phyloP scores from a whole-genome alignment of 495 filamentous ascomycete genomes.

The Terfezia boudieri region DNA sequence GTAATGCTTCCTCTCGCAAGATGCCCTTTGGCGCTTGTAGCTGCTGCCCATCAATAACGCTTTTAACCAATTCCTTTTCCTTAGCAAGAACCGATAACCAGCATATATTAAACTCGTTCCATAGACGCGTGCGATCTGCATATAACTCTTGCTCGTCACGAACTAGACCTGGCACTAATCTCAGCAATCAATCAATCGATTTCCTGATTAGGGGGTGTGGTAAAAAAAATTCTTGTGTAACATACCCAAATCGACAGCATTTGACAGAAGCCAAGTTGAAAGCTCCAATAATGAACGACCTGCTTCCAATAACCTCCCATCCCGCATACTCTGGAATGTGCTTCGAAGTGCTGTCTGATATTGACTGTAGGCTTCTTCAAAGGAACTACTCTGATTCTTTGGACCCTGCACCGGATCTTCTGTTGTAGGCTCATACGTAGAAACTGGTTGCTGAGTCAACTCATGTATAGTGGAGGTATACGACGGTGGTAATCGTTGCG shows the following conservation, averaged over 20 bases:
- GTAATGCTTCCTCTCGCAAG: constrained; percentile 43
- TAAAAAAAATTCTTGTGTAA: constrained; percentile 15
- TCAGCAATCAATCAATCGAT: constrained; percentile 12
- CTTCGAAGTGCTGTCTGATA: constrained; percentile 53
- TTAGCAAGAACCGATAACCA: constrained; percentile 76
- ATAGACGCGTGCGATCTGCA: constrained; percentile 51
- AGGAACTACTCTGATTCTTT: constrained; percentile 16
- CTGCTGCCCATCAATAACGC: constrained; percentile 35
- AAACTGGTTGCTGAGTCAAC: constrained; percentile 22
- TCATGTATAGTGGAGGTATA: constrained; percentile 34
- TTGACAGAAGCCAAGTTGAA: constrained; percentile 65
- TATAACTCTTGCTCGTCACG: constrained; percentile 55
- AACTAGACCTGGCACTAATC: constrained; percentile 33
- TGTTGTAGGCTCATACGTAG: constrained; percentile 21
- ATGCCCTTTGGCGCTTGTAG: constrained; percentile 39
- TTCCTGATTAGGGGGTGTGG: neutral
- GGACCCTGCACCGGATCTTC: constrained; percentile 23
- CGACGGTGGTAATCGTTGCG: constrained; percentile 29
- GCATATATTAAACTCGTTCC: constrained; percentile 86
- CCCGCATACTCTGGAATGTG: constrained; percentile 53
- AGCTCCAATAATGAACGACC: constrained; percentile 50
- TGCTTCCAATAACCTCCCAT: constrained; percentile 50
- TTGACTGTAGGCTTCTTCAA: constrained; percentile 45
- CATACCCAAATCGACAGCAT: constrained; percentile 70
- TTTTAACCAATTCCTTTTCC: constrained; percentile 54